Percentiles rank a stretch among this genome's conserved stretches.
Evolutionary conservation across 805 yeast genomes (phyloP).

Genomic region (Teunomyces pallodes): DNA sequence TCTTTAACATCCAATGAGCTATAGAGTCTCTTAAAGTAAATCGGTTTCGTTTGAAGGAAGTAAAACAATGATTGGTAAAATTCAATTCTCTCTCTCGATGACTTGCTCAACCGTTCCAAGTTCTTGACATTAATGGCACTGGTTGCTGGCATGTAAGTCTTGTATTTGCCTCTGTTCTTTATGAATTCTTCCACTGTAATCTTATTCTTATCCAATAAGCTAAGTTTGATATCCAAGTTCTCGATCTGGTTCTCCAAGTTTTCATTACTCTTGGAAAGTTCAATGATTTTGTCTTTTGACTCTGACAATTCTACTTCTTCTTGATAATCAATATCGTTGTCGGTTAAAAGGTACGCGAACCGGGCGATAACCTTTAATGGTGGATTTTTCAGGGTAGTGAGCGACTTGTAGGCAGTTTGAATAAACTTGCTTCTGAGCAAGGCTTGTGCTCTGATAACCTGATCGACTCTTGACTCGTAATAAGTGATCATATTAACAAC

Average conservation of each 20-base stretch:
- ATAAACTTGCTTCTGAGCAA: conserved; percentile 64
- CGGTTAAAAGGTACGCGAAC: conserved; percentile 73
- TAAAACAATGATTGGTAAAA: conserved; percentile 77
- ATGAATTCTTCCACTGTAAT: conserved; percentile 73
- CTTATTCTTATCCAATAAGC: conserved; percentile 74
- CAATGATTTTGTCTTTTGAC: conserved; percentile 64
- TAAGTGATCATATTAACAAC: conserved; percentile 34
- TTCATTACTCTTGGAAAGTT: conserved; percentile 67
- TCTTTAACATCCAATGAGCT: conserved; percentile 20
- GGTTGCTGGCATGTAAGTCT: conserved; percentile 19
- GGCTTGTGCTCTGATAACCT: conserved; percentile 73
- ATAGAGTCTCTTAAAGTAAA: conserved; percentile 61
- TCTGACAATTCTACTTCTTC: conserved; percentile 70
- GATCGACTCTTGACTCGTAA: conserved; percentile 55
- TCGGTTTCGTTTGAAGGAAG: conserved; percentile 78
- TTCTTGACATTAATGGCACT: conserved; percentile 16
- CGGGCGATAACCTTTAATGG: conserved; percentile 72
- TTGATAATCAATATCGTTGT: conserved; percentile 68
- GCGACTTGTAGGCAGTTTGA: conserved; percentile 68
- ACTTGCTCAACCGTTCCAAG: conserved; percentile 34
- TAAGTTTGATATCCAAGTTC: conserved; percentile 74
- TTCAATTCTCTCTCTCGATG: conserved; percentile 54
- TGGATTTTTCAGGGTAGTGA: conserved; percentile 71
- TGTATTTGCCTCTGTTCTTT: conserved; percentile 37
- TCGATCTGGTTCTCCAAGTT: conserved; percentile 70